Base-by-base conservation (phyloP, 805 yeast species). In the Helenozyma rhizophorensis region DNA sequence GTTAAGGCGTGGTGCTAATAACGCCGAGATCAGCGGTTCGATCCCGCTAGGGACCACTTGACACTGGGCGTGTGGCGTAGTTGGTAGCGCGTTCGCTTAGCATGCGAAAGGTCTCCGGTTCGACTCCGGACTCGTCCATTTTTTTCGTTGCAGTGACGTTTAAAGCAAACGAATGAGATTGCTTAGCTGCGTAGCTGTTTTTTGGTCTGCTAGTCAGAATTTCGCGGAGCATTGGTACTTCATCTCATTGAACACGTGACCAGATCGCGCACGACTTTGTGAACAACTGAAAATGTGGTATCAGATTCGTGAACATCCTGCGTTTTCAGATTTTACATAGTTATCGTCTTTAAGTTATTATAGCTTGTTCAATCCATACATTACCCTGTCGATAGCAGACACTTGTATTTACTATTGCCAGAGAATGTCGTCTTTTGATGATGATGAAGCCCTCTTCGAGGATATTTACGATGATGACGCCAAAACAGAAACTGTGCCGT, bases 381-480 rank as follows among this genome's bases (percentile, higher is more conserved):
- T 17, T 17, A 6, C 19, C 19, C 8, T 17, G 19, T n/a, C n/a
- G n/a, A n/a, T n/a, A n/a, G n/a, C n/a, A n/a, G n/a, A n/a, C n/a
- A n/a, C n/a, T n/a, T n/a, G n/a, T n/a, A n/a, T n/a, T n/a, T n/a
- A n/a, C n/a, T n/a, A n/a, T n/a, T n/a, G n/a, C n/a, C n/a, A n/a
- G 12, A 28, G 14, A 16, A 45, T 45, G 48, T 43, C 50, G 23
- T 25, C 40, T 28, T 74, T 82, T 40, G 95, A 87, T 63, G 96
- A 88, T 65, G 97, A 89, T 63, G 96, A 88, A 59, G 90, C 86
- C 51, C 80, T 84, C 58, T 89, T 89, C 61, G 95, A 88, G 63
- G 96, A 89, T 58, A 85, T 89, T 63, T 89, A 89, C 33, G 56
- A 59, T 35, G 68, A 46, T 12, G 48, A 35, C 21, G 28, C 39